Conservation (phyloP, 2,329 filamentous ascomycete genomes). For the Lachnum nothofagi region DNA sequence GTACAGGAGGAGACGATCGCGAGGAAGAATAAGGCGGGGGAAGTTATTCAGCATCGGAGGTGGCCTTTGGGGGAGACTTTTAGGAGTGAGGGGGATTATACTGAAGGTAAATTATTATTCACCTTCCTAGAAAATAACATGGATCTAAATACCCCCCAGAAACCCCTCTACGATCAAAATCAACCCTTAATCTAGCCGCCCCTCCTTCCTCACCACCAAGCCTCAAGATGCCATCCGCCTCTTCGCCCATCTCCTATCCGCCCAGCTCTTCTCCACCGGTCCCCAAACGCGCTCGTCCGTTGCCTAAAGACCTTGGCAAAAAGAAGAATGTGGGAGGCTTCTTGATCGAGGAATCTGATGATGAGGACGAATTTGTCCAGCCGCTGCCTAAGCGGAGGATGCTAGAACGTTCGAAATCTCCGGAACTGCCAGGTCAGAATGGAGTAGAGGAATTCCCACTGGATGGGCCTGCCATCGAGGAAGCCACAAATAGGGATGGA, state of each 20-base stretch:
- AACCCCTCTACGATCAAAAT: slow-evolving; percentile 21
- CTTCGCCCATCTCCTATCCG: slow-evolving; percentile 48
- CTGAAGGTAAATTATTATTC: slow-evolving; percentile 22
- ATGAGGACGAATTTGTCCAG: slow-evolving; percentile 32
- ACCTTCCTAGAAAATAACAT: background rate
- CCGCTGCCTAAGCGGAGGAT: slow-evolving; percentile 42
- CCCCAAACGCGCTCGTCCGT: slow-evolving; percentile 36
- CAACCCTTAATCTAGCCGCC: slow-evolving; percentile 4
- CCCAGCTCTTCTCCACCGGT: slow-evolving; percentile 27
- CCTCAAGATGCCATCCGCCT: slow-evolving; percentile 51
- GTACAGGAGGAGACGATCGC: slow-evolving; percentile 38
- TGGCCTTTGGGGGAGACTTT: slow-evolving; percentile 45
- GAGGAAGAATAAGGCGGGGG: slow-evolving; percentile 38
- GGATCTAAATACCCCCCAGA: slow-evolving; percentile 18
- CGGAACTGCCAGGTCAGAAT: background rate
- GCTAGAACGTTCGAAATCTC: slow-evolving; percentile 32
- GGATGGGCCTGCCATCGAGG: background rate
- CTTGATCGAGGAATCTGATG: slow-evolving; percentile 39
- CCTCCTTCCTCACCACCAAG: slow-evolving; percentile 36
- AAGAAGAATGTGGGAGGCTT: slow-evolving; percentile 40
- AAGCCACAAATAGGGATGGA: background rate
- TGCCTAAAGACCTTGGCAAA: slow-evolving; percentile 31
- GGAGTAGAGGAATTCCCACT: background rate
- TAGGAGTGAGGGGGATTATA: slow-evolving; percentile 42
- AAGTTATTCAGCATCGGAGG: slow-evolving; percentile 48